These are phyloP conservation scores for Allium fistulosum DNA, from an alignment of 106 monocot species.

Conservation along the genomic window DNA sequence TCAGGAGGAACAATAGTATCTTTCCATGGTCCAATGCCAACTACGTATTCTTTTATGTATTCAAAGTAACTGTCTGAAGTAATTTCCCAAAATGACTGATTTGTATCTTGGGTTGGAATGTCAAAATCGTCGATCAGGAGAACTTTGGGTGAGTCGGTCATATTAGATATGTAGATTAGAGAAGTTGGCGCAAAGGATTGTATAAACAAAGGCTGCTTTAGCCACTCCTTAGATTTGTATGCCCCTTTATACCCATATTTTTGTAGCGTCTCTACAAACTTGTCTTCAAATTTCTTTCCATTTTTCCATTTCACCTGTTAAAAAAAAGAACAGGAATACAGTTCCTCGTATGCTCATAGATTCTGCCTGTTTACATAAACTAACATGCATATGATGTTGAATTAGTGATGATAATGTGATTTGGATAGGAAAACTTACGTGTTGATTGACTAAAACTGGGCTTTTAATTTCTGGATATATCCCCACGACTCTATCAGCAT, in stretches of 20 bases:
- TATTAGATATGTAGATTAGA: slow-evolving; percentile 67
- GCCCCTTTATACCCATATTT: slow-evolving; percentile 88
- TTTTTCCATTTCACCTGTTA: slow-evolving; percentile 79
- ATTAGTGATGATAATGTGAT: not conserved
- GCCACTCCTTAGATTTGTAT: slow-evolving; percentile 80
- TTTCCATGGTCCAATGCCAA: slow-evolving; percentile 81
- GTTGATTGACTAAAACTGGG: slow-evolving; percentile 87
- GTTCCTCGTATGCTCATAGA: not conserved
- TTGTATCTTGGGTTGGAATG: slow-evolving; percentile 80
- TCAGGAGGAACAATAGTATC: slow-evolving; percentile 53
- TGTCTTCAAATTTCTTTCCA: slow-evolving; percentile 88
- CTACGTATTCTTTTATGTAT: slow-evolving; percentile 57
- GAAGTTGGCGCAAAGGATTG: slow-evolving; percentile 97
- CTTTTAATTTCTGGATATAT: slow-evolving; percentile 97
- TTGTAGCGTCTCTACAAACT: slow-evolving; percentile 69
- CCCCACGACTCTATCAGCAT: slow-evolving; percentile 76
- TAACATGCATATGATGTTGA: not conserved
- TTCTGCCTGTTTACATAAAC: not conserved
- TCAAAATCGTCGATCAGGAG: slow-evolving; percentile 70
- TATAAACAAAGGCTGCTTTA: slow-evolving; percentile 78
- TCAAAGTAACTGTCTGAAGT: slow-evolving; percentile 54
- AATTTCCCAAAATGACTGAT: slow-evolving; percentile 73
- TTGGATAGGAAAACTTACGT: slow-evolving; percentile 38
- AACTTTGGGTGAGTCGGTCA: slow-evolving; percentile 83
- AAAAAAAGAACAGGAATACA: slow-evolving; percentile 1